Percentiles rank a stretch among this genome's conserved stretches.
phyloP scores from a whole-genome alignment of 495 filamentous ascomycete species.

The Penicillium diatomitis region DNA sequence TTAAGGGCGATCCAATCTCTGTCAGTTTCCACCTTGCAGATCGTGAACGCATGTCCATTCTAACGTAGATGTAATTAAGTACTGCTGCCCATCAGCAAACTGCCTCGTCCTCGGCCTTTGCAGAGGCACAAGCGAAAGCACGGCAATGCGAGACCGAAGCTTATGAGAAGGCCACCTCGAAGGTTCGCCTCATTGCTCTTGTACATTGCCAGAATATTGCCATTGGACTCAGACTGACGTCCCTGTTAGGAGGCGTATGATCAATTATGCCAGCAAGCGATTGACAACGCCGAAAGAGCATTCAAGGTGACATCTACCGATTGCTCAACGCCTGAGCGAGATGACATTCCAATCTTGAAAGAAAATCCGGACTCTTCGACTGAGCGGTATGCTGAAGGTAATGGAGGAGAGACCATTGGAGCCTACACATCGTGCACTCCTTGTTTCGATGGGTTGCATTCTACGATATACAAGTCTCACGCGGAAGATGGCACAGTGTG shows the following conservation, averaged over 20 bases:
- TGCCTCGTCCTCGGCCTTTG: conserved; percentile 26
- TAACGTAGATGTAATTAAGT: conserved; percentile 22
- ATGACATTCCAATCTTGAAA: conserved; percentile 4
- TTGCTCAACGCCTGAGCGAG: conserved; percentile 8
- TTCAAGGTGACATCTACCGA: conserved; percentile 12
- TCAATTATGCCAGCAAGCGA: conserved; percentile 30
- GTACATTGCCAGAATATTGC: not conserved
- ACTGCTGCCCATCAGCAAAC: conserved; percentile 35
- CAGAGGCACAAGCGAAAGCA: conserved; percentile 36
- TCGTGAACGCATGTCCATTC: not conserved
- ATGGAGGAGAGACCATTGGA: conserved; percentile 51
- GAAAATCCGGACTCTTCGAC: not conserved
- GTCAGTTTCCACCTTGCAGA: conserved; percentile 17
- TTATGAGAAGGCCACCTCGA: conserved; percentile 31
- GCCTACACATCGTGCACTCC: conserved; percentile 60
- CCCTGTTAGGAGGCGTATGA: conserved; percentile 39
- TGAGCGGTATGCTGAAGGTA: not conserved
- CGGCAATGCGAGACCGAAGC: conserved; percentile 30
- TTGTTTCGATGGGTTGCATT: conserved; percentile 68
- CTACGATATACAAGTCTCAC: conserved; percentile 63
- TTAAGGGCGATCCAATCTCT: conserved; percentile 40
- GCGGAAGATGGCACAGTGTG: conserved; percentile 32
- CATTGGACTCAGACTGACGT: not conserved
- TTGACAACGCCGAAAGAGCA: conserved; percentile 22
- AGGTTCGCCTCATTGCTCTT: conserved; percentile 16